Conservation (phyloP, 768 basidiomycete species). For the Psilocybe azurescens region DNA sequence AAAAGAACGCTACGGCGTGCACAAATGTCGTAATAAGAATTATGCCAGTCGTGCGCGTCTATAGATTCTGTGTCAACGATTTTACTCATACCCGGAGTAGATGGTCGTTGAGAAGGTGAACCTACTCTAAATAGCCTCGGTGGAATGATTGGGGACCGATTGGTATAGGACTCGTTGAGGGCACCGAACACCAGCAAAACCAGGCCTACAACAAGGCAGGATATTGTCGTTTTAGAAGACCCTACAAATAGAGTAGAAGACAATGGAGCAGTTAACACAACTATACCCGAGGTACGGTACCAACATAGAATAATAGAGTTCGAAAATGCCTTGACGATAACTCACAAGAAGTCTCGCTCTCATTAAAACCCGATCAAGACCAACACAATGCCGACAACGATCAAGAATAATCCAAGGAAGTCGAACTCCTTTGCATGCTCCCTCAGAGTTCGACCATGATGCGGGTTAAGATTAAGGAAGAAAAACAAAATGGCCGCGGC, state of each 20-base stretch:
- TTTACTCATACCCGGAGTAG: too few relatives aligned
- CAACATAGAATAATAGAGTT: too few relatives aligned
- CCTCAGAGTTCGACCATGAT: conserved; percentile 57
- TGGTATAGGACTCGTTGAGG: conserved; percentile 67
- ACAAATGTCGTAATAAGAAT: conserved; percentile 63
- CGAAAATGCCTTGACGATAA: conserved; percentile 3
- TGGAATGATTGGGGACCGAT: conserved; percentile 74
- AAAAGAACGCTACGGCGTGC: conserved; percentile 72
- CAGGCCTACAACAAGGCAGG: conserved; percentile 63
- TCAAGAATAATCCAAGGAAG: conserved; percentile 66
- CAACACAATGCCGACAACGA: conserved; percentile 69
- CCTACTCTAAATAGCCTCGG: conserved; percentile 74
- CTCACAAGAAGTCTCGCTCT: conserved; percentile 70
- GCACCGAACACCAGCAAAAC: conserved; percentile 54
- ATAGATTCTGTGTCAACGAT: too few relatives aligned
- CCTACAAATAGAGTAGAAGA: conserved; percentile 39
- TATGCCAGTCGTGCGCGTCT: conserved; percentile 78
- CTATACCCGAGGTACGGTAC: too few relatives aligned
- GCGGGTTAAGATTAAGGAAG: conserved; percentile 82
- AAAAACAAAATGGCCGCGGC: conserved; percentile 66
- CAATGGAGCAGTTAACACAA: too few relatives aligned
- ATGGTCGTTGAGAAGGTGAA: not conserved
- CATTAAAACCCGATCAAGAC: conserved; percentile 79
- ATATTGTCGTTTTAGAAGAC: conserved; percentile 65
- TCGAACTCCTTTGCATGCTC: conserved; percentile 72